phyloP scores from a whole-genome alignment of 2,329 filamentous ascomycete genomes.

The Epichloe sylvatica region DNA sequence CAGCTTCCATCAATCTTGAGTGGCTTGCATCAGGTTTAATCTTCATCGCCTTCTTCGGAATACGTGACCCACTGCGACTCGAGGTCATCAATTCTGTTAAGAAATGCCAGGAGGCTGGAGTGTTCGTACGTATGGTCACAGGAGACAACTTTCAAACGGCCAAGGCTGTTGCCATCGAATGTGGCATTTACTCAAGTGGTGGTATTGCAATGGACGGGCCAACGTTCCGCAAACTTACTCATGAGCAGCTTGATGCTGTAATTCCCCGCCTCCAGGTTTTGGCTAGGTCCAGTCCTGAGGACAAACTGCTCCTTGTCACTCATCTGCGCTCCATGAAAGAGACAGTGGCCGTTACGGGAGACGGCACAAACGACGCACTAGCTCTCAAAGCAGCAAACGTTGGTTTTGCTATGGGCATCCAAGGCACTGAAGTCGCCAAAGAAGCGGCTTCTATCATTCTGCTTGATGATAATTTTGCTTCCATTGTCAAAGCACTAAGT shows the following conservation, averaged over 20 bases:
- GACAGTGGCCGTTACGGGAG: slow-evolving; percentile 52
- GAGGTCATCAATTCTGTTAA: slow-evolving; percentile 49
- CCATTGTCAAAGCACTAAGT: slow-evolving; percentile 47
- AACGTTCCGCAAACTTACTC: slow-evolving; percentile 43
- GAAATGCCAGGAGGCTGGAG: slow-evolving; percentile 48
- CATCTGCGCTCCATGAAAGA: slow-evolving; percentile 50
- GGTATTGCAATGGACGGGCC: slow-evolving; percentile 45
- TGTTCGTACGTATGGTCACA: slow-evolving; percentile 52
- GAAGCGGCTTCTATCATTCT: slow-evolving; percentile 52
- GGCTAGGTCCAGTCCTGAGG: slow-evolving; percentile 54
- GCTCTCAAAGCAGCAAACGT: slow-evolving; percentile 53
- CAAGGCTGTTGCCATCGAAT: slow-evolving; percentile 30
- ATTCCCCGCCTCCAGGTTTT: slow-evolving; percentile 53
- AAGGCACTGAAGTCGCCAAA: slow-evolving; percentile 53
- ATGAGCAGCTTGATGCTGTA: slow-evolving; percentile 33
- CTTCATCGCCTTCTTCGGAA: slow-evolving; percentile 41
- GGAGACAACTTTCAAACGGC: slow-evolving; percentile 31
- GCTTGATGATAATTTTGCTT: slow-evolving; percentile 51
- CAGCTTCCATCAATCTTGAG: slow-evolving; percentile 21
- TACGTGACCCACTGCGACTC: slow-evolving; percentile 51
- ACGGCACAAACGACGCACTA: slow-evolving; percentile 53
- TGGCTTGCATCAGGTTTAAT: slow-evolving; percentile 33
- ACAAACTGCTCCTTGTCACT: slow-evolving; percentile 52
- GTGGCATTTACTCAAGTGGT: slow-evolving; percentile 38
- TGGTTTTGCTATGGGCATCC: slow-evolving; percentile 54